These are phyloP conservation scores for Setaria italica DNA, from an alignment of 202 grass and related monocot species.

Conservation along the genomic window DNA sequence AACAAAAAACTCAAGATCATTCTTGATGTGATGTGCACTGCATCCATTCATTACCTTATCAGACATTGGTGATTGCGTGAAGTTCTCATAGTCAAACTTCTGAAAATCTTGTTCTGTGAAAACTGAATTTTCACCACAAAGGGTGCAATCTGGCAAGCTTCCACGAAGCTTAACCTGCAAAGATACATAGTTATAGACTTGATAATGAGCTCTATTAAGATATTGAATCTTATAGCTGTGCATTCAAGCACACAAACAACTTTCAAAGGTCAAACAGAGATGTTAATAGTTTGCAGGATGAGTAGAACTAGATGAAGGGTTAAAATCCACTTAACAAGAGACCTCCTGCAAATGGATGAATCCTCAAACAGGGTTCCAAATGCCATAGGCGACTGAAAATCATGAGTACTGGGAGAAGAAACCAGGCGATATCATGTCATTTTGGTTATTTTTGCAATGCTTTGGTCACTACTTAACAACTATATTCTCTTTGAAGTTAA, in stretches of 20 bases:
- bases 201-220: constrained; percentile 16
- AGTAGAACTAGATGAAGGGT: too few relatives aligned
- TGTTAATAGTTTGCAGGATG: too few relatives aligned
- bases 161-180: constrained; percentile 86
- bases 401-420: too few relatives aligned
- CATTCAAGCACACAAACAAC: neutral
- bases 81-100: constrained; percentile 90
- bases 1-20: neutral
- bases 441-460: neutral
- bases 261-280: neutral
- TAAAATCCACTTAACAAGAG: too few relatives aligned
- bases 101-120: constrained; percentile 70
- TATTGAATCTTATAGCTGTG: neutral
- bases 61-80: constrained; percentile 93
- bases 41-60: constrained; percentile 64
- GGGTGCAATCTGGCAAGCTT: constrained; percentile 64
- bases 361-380: too few relatives aligned
- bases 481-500: neutral
- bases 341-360: too few relatives aligned
- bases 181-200: constrained; percentile 8
- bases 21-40: neutral
- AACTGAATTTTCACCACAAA: constrained; percentile 74
- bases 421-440: too few relatives aligned
- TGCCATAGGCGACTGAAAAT: too few relatives aligned
- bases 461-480: neutral